A percentile compares a stretch with the other conserved stretches of the same genome.
Evolutionary conservation across 208 protist species (phyloP).

Genomic region (Kentomonas sorsogonicus): DNA sequence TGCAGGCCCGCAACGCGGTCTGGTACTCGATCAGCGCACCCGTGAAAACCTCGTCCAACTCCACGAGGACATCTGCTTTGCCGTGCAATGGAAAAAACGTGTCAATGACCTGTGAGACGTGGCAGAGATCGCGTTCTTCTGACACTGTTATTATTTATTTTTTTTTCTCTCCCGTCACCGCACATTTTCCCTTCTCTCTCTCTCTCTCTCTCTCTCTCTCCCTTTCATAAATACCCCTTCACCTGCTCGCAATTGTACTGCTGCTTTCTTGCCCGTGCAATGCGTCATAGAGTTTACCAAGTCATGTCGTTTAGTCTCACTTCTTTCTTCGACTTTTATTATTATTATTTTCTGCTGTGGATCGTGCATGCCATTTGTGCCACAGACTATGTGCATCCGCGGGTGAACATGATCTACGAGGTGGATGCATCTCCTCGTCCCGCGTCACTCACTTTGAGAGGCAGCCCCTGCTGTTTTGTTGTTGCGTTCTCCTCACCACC

Average conservation of each 20-base stretch:
- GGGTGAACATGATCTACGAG: not conserved
- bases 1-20: constrained; percentile 17
- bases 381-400: too few species aligned
- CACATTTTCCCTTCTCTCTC: not conserved
- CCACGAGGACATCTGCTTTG: constrained; percentile 61
- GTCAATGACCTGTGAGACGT: constrained; percentile 11
- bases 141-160: not conserved
- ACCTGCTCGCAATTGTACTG: not conserved
- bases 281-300: too few species aligned
- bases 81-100: constrained; percentile 47
- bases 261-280: constrained; percentile 10
- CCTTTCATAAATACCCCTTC: constrained; percentile 1
- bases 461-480: too few species aligned
- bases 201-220: not conserved
- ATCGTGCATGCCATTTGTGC: not conserved
- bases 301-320: not conserved
- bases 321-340: not conserved
- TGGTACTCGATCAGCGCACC: constrained; percentile 43
- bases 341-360: not conserved
- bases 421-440: not conserved
- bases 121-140: not conserved
- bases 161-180: not conserved
- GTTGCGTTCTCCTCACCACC: too few species aligned
- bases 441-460: too few species aligned
- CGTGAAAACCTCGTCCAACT: constrained; percentile 46